Evolutionary conservation across 805 yeast species (phyloP), one percentile per base, ranked within the genome.

Genomic region (Yamadazyma kitorensis): DNA sequence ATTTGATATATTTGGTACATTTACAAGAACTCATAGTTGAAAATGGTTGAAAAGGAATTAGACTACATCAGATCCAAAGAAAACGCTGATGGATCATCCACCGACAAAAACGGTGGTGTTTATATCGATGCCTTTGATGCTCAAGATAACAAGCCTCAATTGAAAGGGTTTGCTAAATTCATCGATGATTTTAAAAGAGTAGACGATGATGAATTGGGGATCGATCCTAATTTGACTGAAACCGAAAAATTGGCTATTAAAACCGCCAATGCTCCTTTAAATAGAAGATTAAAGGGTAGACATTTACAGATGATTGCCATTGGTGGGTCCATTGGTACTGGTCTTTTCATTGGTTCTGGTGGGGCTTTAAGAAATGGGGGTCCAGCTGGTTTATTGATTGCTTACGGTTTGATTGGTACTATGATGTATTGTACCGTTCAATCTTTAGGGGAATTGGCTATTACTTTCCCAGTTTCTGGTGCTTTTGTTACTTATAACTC

Each of bases 251-350:
- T 61, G 12, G 70, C 70, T 29, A 52, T 63, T 27, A 51, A 51
- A 33, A 65, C 78, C 17, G 70, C 77, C 17, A 66, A 63, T 44
- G 59, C 78, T 30, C 79, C 79, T 11, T 59, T 72, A 37, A 57
- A 70, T 22, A 63, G 82, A 44, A 54, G 70, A 9, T 66, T 81
- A 33, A 78, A 76, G 47, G 69, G 75, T 28, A 72, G 91, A 53
- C 91, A 85, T 54, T 60, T 80, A 48, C 78, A 78, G 44, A 78
- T 81, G 74, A 72, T 81, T 41, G 78, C 86, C 22, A 75, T 81
- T 44, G 93, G 91, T 48, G 89, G 91, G 33, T 74, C 84, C 40
- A 84, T 86, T 48, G 95, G 95, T 51, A 82, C 93, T n/a, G 95
- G 93, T 55, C 67, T 86, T 36, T 78, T 86, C 43, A 81, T 86